Conservation (phyloP, 169 alveolate genomes). For the Plasmodium sp. region DNA sequence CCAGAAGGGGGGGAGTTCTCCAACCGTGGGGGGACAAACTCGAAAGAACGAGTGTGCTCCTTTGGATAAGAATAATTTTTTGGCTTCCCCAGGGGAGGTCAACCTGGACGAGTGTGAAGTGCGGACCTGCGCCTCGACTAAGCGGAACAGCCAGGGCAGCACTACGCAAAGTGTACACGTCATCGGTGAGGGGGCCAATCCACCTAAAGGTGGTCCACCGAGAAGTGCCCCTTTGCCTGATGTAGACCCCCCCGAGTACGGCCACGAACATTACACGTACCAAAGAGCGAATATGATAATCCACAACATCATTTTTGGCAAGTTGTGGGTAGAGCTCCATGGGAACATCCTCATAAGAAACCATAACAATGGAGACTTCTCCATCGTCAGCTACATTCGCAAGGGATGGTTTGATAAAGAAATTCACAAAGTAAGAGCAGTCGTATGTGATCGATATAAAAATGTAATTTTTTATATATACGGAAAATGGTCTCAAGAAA, state of each 20-base stretch:
- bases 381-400: slow-evolving; percentile 85
- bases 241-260: background rate
- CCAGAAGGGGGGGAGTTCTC: background rate
- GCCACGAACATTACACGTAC: slow-evolving; percentile 83
- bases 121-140: background rate
- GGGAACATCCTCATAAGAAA: slow-evolving; percentile 85
- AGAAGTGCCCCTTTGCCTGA: background rate
- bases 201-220: background rate
- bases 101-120: background rate
- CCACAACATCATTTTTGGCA: slow-evolving; percentile 91
- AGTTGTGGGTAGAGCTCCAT: slow-evolving; percentile 91
- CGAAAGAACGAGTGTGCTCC: slow-evolving; percentile 38
- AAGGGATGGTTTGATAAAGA: slow-evolving; percentile 91
- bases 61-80: background rate
- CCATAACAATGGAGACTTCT: slow-evolving; percentile 87
- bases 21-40: background rate
- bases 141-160: background rate
- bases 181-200: background rate
- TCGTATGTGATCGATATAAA: slow-evolving; percentile 81
- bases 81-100: background rate
- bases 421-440: slow-evolving; percentile 83
- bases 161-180: background rate
- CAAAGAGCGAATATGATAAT: slow-evolving; percentile 89
- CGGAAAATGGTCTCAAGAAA: slow-evolving; percentile 84
- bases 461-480: slow-evolving; percentile 77